Percentiles rank a stretch among this genome's conserved stretches.
These are phyloP conservation scores for Diospyros kaki DNA, from an alignment of 148 eudicot genomes.

Conservation along the genomic window DNA sequence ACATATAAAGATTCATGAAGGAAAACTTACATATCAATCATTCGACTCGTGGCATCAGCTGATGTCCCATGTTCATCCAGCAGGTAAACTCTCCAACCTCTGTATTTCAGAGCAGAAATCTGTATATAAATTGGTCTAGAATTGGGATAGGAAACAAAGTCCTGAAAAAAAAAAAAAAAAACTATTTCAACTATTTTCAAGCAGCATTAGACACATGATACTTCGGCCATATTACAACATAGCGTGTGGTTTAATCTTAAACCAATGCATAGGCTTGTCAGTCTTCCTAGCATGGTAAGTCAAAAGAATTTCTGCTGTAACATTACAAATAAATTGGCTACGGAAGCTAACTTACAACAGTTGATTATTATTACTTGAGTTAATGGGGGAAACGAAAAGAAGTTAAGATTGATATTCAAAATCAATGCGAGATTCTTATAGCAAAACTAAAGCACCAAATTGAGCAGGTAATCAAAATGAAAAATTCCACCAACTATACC, in stretches of 20 bases:
- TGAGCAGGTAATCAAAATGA: background rate
- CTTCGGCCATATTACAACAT: background rate
- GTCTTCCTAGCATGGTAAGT: background rate
- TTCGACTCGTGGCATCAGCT: conserved; percentile 16
- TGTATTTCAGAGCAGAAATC: background rate
- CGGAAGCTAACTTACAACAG: no score
- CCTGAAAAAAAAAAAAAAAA: background rate
- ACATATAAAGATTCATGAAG: background rate
- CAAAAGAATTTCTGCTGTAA: background rate
- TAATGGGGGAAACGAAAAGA: background rate
- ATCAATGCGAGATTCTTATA: background rate
- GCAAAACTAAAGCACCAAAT: background rate
- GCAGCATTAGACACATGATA: background rate
- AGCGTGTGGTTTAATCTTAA: background rate
- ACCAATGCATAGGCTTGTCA: background rate
- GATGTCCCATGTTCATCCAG: conserved; percentile 8
- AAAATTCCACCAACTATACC: no score
- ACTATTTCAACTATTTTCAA: background rate
- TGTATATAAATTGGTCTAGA: background rate
- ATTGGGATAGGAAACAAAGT: background rate
- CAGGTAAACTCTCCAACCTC: conserved; percentile 14
- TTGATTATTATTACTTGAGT: background rate
- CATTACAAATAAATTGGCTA: background rate
- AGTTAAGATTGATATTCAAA: no score
- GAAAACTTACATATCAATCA: conserved; percentile 18